Base-by-base conservation (phyloP, 352 stramenopile species). In the Pythium rishiriense region DNA sequence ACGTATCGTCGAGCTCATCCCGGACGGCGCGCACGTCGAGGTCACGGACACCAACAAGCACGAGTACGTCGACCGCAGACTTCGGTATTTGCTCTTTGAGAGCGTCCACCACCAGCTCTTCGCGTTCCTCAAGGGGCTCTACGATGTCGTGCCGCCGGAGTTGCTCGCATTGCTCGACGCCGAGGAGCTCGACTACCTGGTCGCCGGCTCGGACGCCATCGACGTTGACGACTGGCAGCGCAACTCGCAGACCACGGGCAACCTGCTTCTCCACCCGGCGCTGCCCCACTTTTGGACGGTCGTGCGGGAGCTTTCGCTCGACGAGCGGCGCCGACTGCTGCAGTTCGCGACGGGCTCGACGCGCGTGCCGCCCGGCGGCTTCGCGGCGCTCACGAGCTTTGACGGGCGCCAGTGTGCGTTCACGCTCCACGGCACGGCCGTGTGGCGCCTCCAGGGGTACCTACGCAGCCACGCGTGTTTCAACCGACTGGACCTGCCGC, bases 81-180 rank as follows among this genome's bases (percentile, higher is more conserved):
- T 98, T 12, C 94, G 97, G 68, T 98, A 98, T 70, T 75, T 93
- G 41, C 64, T 99, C 45, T 78, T 99, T 43, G 90, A 90, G 43
- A 89, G 93, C 41, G 90, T 99, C 6, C 85, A 95, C 22, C 47
- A 74, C 12, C 92, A 98, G 74, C 75, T 98, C 4, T 77, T 79
- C 49, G 73, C 87, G 22, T 94, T 99, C 61, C 66, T 99, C 5
- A 90, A 87, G 46, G 97, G 97, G 19, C 94, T 99, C 55, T 98
- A 98, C 74, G 94, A 99, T 63, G 91, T 99, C 14, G 42, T 98
- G 41, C 94, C 93, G 1, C 81, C 92, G 43, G 74, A 87, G 12
- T 67, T 97, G 14, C 69, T 98, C 15, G 83, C 86, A 9, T 75
- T 96, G 22, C 98, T 98, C 74, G 92, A 98, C 67, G 94, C 91